Evolutionary conservation across 2,329 filamentous ascomycete genomes (phyloP).

Genomic region (Didymosphaeria variabile): DNA sequence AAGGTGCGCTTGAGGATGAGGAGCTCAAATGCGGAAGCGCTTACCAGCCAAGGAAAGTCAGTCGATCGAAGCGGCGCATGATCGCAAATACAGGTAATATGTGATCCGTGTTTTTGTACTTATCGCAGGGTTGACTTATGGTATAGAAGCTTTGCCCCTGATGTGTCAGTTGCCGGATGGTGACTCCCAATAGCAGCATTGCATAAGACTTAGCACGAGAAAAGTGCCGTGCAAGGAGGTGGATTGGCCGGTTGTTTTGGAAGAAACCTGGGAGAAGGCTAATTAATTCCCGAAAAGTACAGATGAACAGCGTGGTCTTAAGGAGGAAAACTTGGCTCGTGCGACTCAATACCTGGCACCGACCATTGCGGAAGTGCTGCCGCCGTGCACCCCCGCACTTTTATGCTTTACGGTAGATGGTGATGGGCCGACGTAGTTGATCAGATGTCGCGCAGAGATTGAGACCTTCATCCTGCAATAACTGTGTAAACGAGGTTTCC

Average conservation of each 20-base stretch:
- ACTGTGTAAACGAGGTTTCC: constrained; percentile 44
- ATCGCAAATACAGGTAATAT: background rate
- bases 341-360: constrained; percentile 17
- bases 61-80: background rate
- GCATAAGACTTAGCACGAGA: constrained; percentile 16
- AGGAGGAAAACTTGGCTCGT: constrained; percentile 22
- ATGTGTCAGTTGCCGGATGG: constrained; percentile 22
- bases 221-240: constrained; percentile 19
- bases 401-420: constrained; percentile 45
- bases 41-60: background rate
- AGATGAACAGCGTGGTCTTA: constrained; percentile 27
- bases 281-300: constrained; percentile 29
- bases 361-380: constrained; percentile 17
- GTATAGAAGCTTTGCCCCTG: background rate
- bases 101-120: background rate
- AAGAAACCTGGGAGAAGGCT: constrained; percentile 28
- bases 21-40: background rate
- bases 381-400: constrained; percentile 18
- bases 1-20: background rate
- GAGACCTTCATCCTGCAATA: constrained; percentile 39
- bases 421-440: constrained; percentile 43
- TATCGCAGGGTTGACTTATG: background rate
- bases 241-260: constrained; percentile 26
- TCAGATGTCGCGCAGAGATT: constrained; percentile 39
- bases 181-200: constrained; percentile 17